Evolutionary conservation across 495 filamentous ascomycete genomes (phyloP), one percentile per base, ranked within the genome.

Genomic region (Pseudoneurospora amorphoporcata): DNA sequence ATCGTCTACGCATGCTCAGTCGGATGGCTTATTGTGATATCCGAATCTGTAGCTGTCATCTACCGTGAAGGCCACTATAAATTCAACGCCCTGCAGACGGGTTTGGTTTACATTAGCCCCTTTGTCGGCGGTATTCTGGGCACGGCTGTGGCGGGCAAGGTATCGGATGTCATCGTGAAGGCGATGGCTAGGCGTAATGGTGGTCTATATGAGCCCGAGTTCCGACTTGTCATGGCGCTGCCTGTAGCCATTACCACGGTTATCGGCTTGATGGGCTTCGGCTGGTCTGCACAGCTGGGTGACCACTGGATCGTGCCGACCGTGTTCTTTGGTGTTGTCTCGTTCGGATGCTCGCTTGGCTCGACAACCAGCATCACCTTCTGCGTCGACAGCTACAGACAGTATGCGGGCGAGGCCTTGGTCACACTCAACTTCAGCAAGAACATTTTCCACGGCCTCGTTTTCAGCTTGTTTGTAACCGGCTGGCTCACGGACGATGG

Each of bases 331-430:
- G 94, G 94, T 2, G 78, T 96, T 61, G 91, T 97, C 71, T 96
- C 93, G 17, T 99, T 99, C 79, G 95, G 95, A 3, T 98, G 95
- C 79, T 91, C 92, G 53, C 86, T 98, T 10, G 95, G 94, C 1
- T 93, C 90, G 68, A 98, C 95, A n/a, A 98, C 95, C 2, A 88
- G 92, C 35, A 97, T 99, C 76, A 97, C 95, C 0, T 98, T 97
- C 76, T 92, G 91, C 70, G 94, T 99, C 35, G 95, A 99, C 79
- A 92, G 91, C 75, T 97, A 98, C 79, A 87, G 95, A 17, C 92
- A 95, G 79, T 98, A 97, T 79, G 95, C 95, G 2, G 94, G 94
- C 65, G 95, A 98, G 81, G 95, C 95, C 10, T 85, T 99, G 58
- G 95, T 99, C 37, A 97, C 95, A 16, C 82, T 99, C 73, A 98